Percentiles rank a stretch among this genome's conserved stretches.
Evolutionary conservation across 352 stramenopile genomes (phyloP).

Genomic region (Achlya hypogyna): DNA sequence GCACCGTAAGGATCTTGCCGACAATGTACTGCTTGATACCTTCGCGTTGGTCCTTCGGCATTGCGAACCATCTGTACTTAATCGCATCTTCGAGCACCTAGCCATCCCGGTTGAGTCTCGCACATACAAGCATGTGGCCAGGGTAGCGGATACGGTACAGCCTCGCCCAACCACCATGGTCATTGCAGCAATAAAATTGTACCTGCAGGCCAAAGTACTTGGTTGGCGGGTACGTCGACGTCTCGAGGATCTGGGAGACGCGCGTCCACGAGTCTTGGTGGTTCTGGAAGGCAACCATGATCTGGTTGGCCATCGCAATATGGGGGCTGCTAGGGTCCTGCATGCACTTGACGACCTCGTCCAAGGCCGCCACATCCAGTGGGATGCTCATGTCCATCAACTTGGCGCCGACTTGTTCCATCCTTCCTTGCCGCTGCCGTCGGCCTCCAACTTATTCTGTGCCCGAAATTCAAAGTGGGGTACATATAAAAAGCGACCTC

Average conservation of each 20-base stretch:
- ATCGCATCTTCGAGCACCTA: conserved; percentile 97
- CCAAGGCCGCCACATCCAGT: conserved; percentile 94
- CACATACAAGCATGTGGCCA: neutral
- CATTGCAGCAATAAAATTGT: too few relatives aligned
- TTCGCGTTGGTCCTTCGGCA: conserved; percentile 94
- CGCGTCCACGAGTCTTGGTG: conserved; percentile 89
- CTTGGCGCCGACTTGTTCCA: conserved; percentile 87
- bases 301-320: conserved; percentile 84
- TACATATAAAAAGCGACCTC: conserved; percentile 1
- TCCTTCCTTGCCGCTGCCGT: conserved; percentile 24
- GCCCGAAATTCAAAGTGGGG: conserved; percentile 19
- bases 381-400: conserved; percentile 90
- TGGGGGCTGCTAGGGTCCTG: conserved; percentile 94
- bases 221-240: conserved; percentile 77
- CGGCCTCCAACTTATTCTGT: neutral
- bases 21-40: conserved; percentile 99
- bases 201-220: conserved; percentile 91
- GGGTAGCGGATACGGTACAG: neutral
- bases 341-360: conserved; percentile 94
- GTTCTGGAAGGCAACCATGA: conserved; percentile 91
- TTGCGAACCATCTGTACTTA: conserved; percentile 94
- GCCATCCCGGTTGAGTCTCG: conserved; percentile 21
- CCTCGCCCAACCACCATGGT: neutral
- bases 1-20: conserved; percentile 91
- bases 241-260: conserved; percentile 95